These are phyloP conservation scores for Fusarium sp. DNA, from an alignment of 2,329 filamentous ascomycete species.

Conservation along the genomic window DNA sequence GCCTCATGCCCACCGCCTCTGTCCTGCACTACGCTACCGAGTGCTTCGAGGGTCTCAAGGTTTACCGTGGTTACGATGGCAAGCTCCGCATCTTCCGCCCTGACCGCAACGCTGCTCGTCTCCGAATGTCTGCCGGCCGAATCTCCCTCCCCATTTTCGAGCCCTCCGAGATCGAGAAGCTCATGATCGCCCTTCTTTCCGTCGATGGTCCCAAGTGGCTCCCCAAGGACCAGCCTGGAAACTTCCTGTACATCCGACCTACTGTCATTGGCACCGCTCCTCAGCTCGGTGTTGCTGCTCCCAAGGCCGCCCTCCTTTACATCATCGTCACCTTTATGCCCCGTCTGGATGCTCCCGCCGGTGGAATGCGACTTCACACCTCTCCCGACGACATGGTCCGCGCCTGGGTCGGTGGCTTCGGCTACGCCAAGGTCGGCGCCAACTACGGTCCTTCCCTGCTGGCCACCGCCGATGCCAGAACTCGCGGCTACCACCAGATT, in stretches of 20 bases:
- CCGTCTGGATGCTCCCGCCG: constrained; percentile 61
- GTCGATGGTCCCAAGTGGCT: constrained; percentile 85
- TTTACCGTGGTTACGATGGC: constrained; percentile 82
- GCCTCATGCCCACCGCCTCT: constrained; percentile 83
- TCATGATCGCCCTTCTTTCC: constrained; percentile 78
- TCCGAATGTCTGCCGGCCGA: constrained; percentile 69
- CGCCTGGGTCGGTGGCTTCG: constrained; percentile 94
- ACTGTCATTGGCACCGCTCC: constrained; percentile 87
- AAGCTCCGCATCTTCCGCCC: constrained; percentile 83
- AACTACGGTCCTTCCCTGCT: constrained; percentile 91
- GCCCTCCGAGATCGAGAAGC: constrained; percentile 77
- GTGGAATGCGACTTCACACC: constrained; percentile 80
- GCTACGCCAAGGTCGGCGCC: constrained; percentile 90
- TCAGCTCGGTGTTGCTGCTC: constrained; percentile 83
- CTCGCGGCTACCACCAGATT: constrained; percentile 85
- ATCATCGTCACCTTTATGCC: constrained; percentile 78
- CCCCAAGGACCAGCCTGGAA: constrained; percentile 73
- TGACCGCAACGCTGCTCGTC: constrained; percentile 76
- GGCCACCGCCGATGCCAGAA: constrained; percentile 80
- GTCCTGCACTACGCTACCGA: constrained; percentile 91
- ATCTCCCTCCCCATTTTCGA: constrained; percentile 82
- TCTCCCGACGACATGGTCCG: constrained; percentile 85
- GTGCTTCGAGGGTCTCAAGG: constrained; percentile 89
- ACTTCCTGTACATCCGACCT: constrained; percentile 86
- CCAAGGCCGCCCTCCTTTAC: constrained; percentile 88